These are phyloP conservation scores for Boletus semigastroideus DNA, from an alignment of 1,284 basidiomycete species.

Conservation along the genomic window DNA sequence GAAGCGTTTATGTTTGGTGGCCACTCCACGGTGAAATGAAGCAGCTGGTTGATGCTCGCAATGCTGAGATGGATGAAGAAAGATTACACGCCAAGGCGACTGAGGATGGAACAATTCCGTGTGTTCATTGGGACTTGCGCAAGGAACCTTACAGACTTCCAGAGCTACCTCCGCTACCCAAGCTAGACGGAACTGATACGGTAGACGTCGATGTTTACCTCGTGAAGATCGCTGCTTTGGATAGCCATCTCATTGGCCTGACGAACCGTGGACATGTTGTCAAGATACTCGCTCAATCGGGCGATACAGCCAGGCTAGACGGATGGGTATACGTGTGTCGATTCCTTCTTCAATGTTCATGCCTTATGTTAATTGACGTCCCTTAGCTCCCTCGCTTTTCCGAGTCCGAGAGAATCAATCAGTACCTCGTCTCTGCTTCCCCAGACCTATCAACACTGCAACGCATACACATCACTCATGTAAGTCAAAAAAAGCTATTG, in stretches of 20 bases:
- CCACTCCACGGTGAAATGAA: conserved; percentile 52
- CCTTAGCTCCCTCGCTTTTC: conserved; percentile 69
- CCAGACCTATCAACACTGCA: conserved; percentile 39
- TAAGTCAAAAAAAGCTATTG: conserved; percentile 31
- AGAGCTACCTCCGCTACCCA: conserved; percentile 49
- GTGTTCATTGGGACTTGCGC: conserved; percentile 56
- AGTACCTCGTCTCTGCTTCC: conserved; percentile 43
- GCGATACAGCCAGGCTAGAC: conserved; percentile 39
- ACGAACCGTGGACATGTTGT: conserved; percentile 78
- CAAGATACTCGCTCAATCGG: conserved; percentile 44
- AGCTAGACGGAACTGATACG: conserved; percentile 32
- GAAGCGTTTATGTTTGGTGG: conserved; percentile 77
- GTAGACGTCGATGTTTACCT: conserved; percentile 47
- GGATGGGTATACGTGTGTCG: conserved; percentile 76
- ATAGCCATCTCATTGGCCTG: conserved; percentile 67
- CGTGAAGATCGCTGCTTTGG: conserved; percentile 77
- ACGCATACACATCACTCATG: conserved; percentile 67
- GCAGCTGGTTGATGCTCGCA: conserved; percentile 39
- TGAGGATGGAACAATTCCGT: conserved; percentile 50
- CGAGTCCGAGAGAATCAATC: conserved; percentile 50
- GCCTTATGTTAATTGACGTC: conserved; percentile 6
- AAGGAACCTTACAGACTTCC: conserved; percentile 57
- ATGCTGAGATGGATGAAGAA: conserved; percentile 46
- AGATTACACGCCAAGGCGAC: conserved; percentile 38
- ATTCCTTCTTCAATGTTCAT: background rate